Base-by-base conservation (phyloP, 495 filamentous ascomycete genomes). In the Penicillium parvum region DNA sequence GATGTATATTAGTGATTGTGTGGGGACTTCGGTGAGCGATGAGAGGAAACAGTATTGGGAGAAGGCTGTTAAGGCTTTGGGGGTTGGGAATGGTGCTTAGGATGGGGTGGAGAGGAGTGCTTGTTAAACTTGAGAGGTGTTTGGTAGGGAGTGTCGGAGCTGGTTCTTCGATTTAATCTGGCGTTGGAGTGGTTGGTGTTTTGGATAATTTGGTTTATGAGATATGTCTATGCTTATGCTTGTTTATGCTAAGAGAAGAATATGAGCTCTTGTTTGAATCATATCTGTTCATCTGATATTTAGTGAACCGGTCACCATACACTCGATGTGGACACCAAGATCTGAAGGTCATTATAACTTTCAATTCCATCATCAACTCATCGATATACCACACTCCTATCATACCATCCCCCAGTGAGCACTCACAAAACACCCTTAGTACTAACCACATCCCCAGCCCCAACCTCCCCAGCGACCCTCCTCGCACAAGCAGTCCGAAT, bases 391-490 rank as follows among this genome's bases (percentile, higher is more conserved):
- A 17, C 49, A 43, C 25, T 48, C 43, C 20, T 17, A 41, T 18
- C 7, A 30, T 25, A 43, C 34, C 37, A 36, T 40, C 39, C 21
- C 36, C 44, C 38, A 36, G 32, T 52, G 25, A 29, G 16, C 18
- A 10, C 38, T 55, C 63, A 71, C 28, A 83, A 51, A 82, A 91
- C 90, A 10, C 90, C 90, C 75, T 96, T 96, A 10, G 90, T 96
- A 66, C 90, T 96, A 20, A 88, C 85, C 21, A 96, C 79, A 77
- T 98, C 92, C 0, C 88, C 88, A 55, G 89, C 88, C 47, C 82
- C 79, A 33, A 87, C 86, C 40, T 79, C 76, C 3, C 92, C 78
- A 20, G 81, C 86, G 29, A 73, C 74, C 10, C 90, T 72, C 54
- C 81, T 71, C 41, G 72, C 76, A 37, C 81, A 90, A 27, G 92